phyloP scores from a whole-genome alignment of 1,139 yeast species.

The Saccharomyces hybrid region DNA sequence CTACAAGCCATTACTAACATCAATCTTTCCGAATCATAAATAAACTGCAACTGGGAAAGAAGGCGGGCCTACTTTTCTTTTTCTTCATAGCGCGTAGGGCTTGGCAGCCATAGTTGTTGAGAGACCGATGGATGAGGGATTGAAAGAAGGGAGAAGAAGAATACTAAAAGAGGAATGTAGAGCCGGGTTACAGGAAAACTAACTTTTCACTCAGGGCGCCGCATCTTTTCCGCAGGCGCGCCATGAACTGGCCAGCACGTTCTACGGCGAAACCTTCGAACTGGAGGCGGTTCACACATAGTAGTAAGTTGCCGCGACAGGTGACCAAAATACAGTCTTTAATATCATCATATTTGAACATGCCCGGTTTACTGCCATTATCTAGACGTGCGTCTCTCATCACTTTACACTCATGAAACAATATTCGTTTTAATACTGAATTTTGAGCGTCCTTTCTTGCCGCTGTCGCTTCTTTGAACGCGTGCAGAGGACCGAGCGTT shows the following conservation, averaged over 20 bases:
- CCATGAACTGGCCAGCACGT: slow-evolving; percentile 37
- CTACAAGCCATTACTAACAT: background rate
- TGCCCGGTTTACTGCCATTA: slow-evolving; percentile 35
- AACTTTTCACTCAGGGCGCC: slow-evolving; percentile 27
- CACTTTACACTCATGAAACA: slow-evolving; percentile 35
- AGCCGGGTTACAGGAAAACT: background rate
- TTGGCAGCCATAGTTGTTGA: background rate
- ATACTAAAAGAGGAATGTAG: background rate
- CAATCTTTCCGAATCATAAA: background rate
- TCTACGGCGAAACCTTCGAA: slow-evolving; percentile 51
- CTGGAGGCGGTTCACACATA: slow-evolving; percentile 38
- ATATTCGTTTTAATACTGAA: slow-evolving; percentile 37
- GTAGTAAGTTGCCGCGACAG: slow-evolving; percentile 37
- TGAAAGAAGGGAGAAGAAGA: background rate
- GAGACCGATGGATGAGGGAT: background rate
- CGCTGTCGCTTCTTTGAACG: slow-evolving; percentile 39
- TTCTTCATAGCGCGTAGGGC: background rate
- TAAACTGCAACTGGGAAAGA: background rate
- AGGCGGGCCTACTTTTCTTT: background rate
- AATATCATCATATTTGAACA: slow-evolving; percentile 32
- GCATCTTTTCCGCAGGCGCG: slow-evolving; percentile 39
- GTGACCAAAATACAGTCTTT: slow-evolving; percentile 34
- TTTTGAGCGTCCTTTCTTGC: background rate
- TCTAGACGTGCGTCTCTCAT: background rate
- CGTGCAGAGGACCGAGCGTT: slow-evolving; percentile 54